These are phyloP conservation scores for Volvox carteri DNA, from an alignment of 163 green algal species.

Conservation along the genomic window DNA sequence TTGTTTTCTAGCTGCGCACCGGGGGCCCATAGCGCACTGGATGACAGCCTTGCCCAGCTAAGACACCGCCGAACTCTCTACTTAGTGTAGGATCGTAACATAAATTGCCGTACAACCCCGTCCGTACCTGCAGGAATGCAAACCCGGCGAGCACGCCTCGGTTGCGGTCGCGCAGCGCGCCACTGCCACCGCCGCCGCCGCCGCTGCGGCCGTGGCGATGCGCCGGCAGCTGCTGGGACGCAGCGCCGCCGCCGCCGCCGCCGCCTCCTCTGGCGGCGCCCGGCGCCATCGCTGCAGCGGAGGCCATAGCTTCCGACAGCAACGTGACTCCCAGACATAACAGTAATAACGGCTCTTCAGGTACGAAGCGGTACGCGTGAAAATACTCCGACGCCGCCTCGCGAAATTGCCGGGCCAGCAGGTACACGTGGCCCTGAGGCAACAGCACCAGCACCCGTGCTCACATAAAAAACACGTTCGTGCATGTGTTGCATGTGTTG, in stretches of 20 bases:
- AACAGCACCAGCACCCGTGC: no score
- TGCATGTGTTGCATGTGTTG: no score
- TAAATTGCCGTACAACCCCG: no score
- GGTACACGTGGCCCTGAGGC: slow-evolving; percentile 48
- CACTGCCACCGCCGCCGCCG: background rate
- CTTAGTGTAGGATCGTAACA: no score
- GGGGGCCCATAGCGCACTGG: no score
- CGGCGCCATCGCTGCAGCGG: background rate
- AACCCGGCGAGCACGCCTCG: slow-evolving; percentile 79
- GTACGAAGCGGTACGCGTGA: slow-evolving; percentile 71
- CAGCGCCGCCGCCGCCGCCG: background rate
- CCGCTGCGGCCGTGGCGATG: slow-evolving; percentile 2
- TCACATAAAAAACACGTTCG: no score
- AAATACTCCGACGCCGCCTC: slow-evolving; percentile 81
- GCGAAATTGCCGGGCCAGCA: slow-evolving; percentile 55
- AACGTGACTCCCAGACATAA: slow-evolving; percentile 78
- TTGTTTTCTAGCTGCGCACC: no score
- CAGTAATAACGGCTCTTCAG: slow-evolving; percentile 81
- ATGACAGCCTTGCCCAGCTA: no score
- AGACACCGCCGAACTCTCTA: no score
- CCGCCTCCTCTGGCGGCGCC: background rate
- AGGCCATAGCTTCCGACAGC: slow-evolving; percentile 69
- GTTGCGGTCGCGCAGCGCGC: slow-evolving; percentile 68
- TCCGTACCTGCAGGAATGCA: slow-evolving; percentile 80
- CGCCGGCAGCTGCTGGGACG: background rate